phyloP scores from a whole-genome alignment of 176 grass and related monocot genomes.

The Eragrostis nindensis region DNA sequence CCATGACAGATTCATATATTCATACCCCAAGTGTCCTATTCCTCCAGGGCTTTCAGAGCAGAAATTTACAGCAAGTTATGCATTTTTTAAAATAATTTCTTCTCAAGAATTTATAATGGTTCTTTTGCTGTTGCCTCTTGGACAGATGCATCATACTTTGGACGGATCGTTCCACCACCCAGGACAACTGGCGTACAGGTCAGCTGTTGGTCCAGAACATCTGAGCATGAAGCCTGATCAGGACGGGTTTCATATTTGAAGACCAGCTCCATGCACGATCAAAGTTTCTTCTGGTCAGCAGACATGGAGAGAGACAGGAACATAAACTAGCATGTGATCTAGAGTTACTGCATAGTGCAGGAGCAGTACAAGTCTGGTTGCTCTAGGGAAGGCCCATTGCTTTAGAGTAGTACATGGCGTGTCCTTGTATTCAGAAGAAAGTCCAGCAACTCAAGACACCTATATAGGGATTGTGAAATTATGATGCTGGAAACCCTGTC shows the following conservation, averaged over 20 bases:
- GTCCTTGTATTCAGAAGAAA: slow-evolving; percentile 3
- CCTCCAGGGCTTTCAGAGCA: background rate
- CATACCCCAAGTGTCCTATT: background rate
- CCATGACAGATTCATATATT: background rate
- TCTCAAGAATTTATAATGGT: background rate
- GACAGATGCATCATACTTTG: slow-evolving; percentile 28
- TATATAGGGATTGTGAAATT: background rate
- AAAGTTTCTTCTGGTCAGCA: background rate
- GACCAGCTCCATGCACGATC: background rate
- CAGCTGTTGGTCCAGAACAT: background rate
- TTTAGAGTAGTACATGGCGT: background rate
- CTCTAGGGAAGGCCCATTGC: background rate
- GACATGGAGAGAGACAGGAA: background rate
- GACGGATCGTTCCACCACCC: slow-evolving; percentile 16
- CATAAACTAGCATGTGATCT: background rate
- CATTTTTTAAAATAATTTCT: background rate
- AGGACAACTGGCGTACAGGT: slow-evolving; percentile 1
- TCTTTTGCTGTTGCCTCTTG: background rate
- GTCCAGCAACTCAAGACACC: background rate
- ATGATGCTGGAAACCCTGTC: background rate
- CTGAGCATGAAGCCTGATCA: slow-evolving; percentile 12
- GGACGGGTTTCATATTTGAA: slow-evolving; percentile 44
- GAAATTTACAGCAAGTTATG: background rate
- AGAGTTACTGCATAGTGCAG: background rate
- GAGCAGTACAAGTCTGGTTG: background rate